Percentiles rank a stretch among this genome's conserved stretches.
These are phyloP conservation scores for Pseudocercospora crystallina DNA, from an alignment of 2,329 filamentous ascomycete species.

Conservation along the genomic window DNA sequence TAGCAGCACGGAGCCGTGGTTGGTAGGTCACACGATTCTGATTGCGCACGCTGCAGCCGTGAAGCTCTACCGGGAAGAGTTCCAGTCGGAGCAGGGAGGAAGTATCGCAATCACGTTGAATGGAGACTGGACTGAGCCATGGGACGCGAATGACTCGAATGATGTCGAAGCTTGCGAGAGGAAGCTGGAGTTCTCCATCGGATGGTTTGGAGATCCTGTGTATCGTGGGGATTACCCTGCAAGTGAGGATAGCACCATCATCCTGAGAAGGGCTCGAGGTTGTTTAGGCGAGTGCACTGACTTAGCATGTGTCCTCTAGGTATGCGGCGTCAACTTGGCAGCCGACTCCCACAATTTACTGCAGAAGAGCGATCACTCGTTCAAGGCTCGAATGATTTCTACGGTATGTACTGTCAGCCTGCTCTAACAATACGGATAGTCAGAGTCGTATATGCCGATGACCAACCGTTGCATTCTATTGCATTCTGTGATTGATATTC, in stretches of 20 bases:
- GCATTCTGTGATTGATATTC: slow-evolving; percentile 5
- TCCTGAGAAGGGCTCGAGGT: slow-evolving; percentile 4
- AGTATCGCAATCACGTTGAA: slow-evolving; percentile 88
- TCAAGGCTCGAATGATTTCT: slow-evolving; percentile 86
- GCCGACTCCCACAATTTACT: slow-evolving; percentile 73
- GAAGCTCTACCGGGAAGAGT: slow-evolving; percentile 79
- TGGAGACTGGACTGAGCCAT: slow-evolving; percentile 70
- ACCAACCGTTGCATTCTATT: slow-evolving; percentile 1
- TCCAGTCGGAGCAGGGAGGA: slow-evolving; percentile 69
- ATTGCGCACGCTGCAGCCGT: slow-evolving; percentile 78
- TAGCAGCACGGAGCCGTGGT: slow-evolving; percentile 76
- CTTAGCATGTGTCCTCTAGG: slow-evolving; percentile 8
- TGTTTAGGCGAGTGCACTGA: slow-evolving; percentile 1
- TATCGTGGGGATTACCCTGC: slow-evolving; percentile 82
- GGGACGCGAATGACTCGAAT: slow-evolving; percentile 71
- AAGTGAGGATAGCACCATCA: slow-evolving; percentile 42
- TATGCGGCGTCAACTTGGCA: slow-evolving; percentile 78
- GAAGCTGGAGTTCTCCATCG: slow-evolving; percentile 84
- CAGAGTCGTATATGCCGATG: slow-evolving; percentile 1
- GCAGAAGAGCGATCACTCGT: slow-evolving; percentile 71
- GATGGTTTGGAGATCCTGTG: slow-evolving; percentile 85
- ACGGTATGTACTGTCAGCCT: slow-evolving; percentile 62
- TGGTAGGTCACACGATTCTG: slow-evolving; percentile 76
- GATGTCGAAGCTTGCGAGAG: slow-evolving; percentile 76
- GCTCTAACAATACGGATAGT: neutral